A percentile compares a stretch with the other conserved stretches of the same genome.
Conservation (phyloP, 768 basidiomycete genomes). For the Calocybe cyanea region DNA sequence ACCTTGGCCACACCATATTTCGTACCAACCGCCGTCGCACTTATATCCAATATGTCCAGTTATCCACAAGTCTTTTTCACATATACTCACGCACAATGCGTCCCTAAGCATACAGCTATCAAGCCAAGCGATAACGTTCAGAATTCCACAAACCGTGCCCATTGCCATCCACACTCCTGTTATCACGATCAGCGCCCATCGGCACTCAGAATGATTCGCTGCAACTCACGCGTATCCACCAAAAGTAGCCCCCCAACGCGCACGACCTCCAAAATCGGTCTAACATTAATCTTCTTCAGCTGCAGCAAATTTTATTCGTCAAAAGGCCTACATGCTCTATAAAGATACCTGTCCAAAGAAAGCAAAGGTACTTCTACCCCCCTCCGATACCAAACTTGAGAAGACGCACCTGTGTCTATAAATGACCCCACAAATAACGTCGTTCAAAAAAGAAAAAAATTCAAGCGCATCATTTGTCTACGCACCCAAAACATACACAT, state of each 20-base stretch:
- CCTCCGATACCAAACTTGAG: background rate
- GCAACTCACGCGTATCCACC: constrained; percentile 15
- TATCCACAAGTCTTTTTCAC: background rate
- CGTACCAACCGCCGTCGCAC: constrained; percentile 13
- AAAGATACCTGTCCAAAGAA: constrained; percentile 1
- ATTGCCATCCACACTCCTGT: constrained; percentile 13
- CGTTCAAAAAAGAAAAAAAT: background rate
- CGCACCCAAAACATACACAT: constrained; percentile 20
- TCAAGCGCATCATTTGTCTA: too few relatives aligned
- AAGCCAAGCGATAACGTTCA: background rate
- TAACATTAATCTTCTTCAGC: constrained; percentile 13
- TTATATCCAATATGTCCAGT: background rate
- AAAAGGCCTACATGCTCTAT: constrained; percentile 6
- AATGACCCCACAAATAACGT: background rate
- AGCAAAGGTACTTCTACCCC: background rate
- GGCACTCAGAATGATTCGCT: background rate
- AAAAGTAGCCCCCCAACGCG: constrained; percentile 19
- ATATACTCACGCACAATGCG: constrained; percentile 12
- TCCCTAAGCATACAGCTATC: constrained; percentile 1
- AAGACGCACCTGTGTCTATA: constrained; percentile 11
- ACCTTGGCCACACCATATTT: constrained; percentile 16
- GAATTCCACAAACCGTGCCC: constrained; percentile 12
- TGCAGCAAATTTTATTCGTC: too few relatives aligned
- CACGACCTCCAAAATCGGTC: constrained; percentile 19
- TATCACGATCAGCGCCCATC: background rate